Evolutionary conservation across 129 eudicot species (phyloP), one percentile per base, ranked within the genome.

Genomic region (Centaurea solstitialis): DNA sequence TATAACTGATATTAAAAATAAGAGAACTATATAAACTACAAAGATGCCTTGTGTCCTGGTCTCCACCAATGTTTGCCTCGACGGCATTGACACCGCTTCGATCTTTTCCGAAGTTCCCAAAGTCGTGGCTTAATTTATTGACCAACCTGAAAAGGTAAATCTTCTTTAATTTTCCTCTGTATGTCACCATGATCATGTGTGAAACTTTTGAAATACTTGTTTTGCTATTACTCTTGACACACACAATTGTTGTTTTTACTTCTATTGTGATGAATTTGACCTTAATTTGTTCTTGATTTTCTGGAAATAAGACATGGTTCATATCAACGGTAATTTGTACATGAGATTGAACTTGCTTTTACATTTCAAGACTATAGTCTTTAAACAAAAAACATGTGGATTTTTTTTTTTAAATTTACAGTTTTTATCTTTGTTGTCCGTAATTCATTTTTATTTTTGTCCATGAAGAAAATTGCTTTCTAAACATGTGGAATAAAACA

Each of bases 11-110:
- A 39, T 38, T 15, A 72, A 33, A 7, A 30, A 37, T 5, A 33
- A 33, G 37, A 70, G 37, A 33, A 4, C 10, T 2, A 26, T 26
- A 26, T 26, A 26, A 26, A 26, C 9, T 33, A 5, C 10, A 43
- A 81, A 82, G 30, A 94, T 94, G 98, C 98, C 98, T 82, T 93
- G 97, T 72, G 87, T 94, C 1, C 79, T 90, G 76, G 87, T 92
- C 40, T 81, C 95, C 41, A 93, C 97, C 20, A 93, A 93, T 79
- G 91, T 93, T 66, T 84, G 82, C 86, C 90, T 90, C 30, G 96
- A 90, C 17, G 93, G 88, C 40, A 65, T 90, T 81, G 88, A 90
- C 77, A 82, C 88, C 50, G 97, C 90, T 50, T 73, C 94, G 7
- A 77, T 93, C 85, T 88, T 90, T 74, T 70, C 89, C 3, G 85